Conservation (phyloP, 2,329 filamentous ascomycete species). For the Trichoderma guizhouense region DNA sequence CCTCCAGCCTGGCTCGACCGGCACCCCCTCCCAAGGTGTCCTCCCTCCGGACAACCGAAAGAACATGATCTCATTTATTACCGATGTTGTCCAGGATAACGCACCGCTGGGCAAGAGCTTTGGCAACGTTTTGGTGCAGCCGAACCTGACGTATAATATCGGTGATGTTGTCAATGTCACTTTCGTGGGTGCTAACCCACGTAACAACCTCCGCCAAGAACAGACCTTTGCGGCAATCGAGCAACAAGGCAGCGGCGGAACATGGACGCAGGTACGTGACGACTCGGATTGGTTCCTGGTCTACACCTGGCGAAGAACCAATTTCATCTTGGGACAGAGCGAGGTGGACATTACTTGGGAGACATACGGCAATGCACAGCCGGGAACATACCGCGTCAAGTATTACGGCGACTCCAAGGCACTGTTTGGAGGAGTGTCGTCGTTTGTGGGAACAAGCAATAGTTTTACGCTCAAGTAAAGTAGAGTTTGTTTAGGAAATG, state of each 20-base stretch:
- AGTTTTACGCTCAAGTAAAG: constrained; percentile 22
- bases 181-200: constrained; percentile 85
- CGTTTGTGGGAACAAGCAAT: constrained; percentile 25
- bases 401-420: constrained; percentile 83
- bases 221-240: constrained; percentile 77
- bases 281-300: constrained; percentile 83
- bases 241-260: constrained; percentile 41
- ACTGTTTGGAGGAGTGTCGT: constrained; percentile 40
- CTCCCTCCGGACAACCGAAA: constrained; percentile 75
- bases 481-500: neutral
- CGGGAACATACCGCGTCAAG: constrained; percentile 71
- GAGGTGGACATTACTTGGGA: constrained; percentile 81
- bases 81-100: constrained; percentile 71
- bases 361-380: constrained; percentile 43
- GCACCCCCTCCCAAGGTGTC: constrained; percentile 50
- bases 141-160: constrained; percentile 50
- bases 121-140: constrained; percentile 61
- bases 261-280: constrained; percentile 65
- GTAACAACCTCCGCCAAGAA: constrained; percentile 80
- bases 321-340: constrained; percentile 67
- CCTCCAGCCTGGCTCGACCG: constrained; percentile 36
- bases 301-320: constrained; percentile 74
- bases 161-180: constrained; percentile 62
- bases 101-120: constrained; percentile 64
- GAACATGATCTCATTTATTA: constrained; percentile 75